phyloP scores from a whole-genome alignment of 2,329 filamentous ascomycete species.

The Bisporella sp. region DNA sequence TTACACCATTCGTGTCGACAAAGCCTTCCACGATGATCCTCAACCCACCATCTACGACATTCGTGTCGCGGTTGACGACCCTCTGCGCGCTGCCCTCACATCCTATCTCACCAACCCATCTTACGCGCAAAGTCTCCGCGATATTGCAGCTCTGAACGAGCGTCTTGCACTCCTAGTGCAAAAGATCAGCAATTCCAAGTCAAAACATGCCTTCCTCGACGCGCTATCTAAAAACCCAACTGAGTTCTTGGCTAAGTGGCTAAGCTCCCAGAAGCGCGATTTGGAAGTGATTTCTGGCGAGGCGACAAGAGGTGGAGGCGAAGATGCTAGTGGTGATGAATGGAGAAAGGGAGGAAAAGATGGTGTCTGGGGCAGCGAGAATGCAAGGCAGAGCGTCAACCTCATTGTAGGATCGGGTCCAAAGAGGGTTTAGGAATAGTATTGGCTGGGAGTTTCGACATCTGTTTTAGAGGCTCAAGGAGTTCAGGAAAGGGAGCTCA shows the following conservation, averaged over 20 bases:
- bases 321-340: constrained; percentile 52
- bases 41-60: constrained; percentile 85
- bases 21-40: constrained; percentile 69
- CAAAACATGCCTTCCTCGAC: constrained; percentile 83
- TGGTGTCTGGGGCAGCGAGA: constrained; percentile 54
- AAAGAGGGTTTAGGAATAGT: constrained; percentile 4
- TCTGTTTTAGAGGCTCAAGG: no score
- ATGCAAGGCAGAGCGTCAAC: constrained; percentile 58
- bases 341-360: constrained; percentile 59
- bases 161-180: constrained; percentile 79
- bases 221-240: constrained; percentile 75
- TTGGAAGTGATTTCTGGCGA: constrained; percentile 24
- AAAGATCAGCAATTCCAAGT: constrained; percentile 75
- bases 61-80: constrained; percentile 76
- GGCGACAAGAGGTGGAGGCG: constrained; percentile 45
- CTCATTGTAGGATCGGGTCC: constrained; percentile 38
- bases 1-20: constrained; percentile 92
- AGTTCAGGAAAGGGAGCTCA: no score
- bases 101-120: constrained; percentile 62
- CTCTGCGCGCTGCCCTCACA: constrained; percentile 60
- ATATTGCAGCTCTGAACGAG: constrained; percentile 73
- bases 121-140: constrained; percentile 65
- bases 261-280: constrained; percentile 73
- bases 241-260: constrained; percentile 79
- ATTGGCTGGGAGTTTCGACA: no score